These are phyloP conservation scores for Verruconis gallopava DNA, from an alignment of 2,329 filamentous ascomycete genomes.

Conservation along the genomic window DNA sequence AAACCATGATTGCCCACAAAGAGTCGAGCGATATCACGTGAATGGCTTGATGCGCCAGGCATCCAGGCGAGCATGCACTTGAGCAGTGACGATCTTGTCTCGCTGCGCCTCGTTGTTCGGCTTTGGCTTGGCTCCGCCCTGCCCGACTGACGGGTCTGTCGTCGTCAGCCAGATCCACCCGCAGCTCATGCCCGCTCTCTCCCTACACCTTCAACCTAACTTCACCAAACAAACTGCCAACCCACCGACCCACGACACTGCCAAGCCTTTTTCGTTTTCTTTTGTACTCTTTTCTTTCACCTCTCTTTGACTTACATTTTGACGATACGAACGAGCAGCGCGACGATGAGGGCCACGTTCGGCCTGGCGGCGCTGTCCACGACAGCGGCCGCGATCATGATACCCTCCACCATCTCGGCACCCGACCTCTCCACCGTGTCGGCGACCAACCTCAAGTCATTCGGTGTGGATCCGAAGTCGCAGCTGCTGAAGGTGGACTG, in stretches of 20 bases:
- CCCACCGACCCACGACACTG: too few relatives aligned
- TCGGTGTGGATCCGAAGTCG: constrained; percentile 21
- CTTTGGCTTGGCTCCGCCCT: too few relatives aligned
- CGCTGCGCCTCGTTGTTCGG: too few relatives aligned
- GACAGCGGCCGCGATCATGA: constrained; percentile 21
- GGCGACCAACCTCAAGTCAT: constrained; percentile 17
- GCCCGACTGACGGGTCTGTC: too few relatives aligned
- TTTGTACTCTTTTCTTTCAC: neutral
- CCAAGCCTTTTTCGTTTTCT: neutral
- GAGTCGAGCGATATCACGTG: too few relatives aligned
- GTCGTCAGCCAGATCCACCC: neutral
- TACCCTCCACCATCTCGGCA: constrained; percentile 21
- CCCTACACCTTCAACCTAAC: neutral
- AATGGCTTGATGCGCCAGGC: too few relatives aligned
- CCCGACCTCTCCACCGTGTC: constrained; percentile 18
- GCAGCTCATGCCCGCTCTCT: neutral
- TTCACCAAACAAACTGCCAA: too few relatives aligned
- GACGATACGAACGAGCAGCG: neutral
- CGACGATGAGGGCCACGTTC: constrained; percentile 11
- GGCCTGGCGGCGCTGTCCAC: constrained; percentile 24
- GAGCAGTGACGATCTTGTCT: too few relatives aligned
- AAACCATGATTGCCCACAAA: too few relatives aligned
- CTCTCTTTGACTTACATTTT: neutral
- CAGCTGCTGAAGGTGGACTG: constrained; percentile 23
- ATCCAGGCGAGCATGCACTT: too few relatives aligned